Base-by-base conservation (phyloP, 2,329 filamentous ascomycete genomes). In the Ophiostoma himal-ulmi region DNA sequence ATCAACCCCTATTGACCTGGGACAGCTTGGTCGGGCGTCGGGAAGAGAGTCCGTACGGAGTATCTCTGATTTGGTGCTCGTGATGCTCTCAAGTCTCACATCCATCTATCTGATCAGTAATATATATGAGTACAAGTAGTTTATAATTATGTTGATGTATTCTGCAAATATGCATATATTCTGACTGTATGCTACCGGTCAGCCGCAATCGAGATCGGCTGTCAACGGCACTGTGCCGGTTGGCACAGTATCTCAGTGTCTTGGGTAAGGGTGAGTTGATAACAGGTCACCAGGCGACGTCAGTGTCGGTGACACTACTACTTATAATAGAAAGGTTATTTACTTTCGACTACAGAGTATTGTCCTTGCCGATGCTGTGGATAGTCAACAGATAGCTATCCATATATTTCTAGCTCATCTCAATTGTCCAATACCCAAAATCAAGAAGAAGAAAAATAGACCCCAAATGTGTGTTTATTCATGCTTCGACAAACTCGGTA, bases 151-250 rank as follows among this genome's bases (percentile, higher is more conserved):
- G 30, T 20, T 48, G 37, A 39, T 39, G 44, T 48, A 20, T 48
- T 48, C 44, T 57, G 11, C 17, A 7, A 8, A 8, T 22, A 26
- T 22, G 30, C 30, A 14, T 20, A n/a, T 57, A 57, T 57, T 57
- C 30, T 7, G 22, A 20, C 44, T 11, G 52, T 57, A 57, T 57
- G 37, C 57, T 30, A 67, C 65, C 44, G 68, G 44, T 68, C 68
- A 68, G 39, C 70, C 71, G 71, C 66, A 67, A 72, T 71, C 66
- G 64, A 68, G 69, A 69, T 72, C 41, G 68, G 22, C 26, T 68
- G 68, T 65, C 66, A 60, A 69, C 64, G 54, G 54, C 57, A 34
- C 13, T 30, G 26, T 34, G 57, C 26, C 26, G 57, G 22, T 34
- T 62, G 57, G 44, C 17, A 48, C 41, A 44, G 54, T 54, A 54